Percentiles rank a stretch among this genome's conserved stretches.
Conservation (phyloP, 176 grass and related monocot species). For the Panicum miliaceum region DNA sequence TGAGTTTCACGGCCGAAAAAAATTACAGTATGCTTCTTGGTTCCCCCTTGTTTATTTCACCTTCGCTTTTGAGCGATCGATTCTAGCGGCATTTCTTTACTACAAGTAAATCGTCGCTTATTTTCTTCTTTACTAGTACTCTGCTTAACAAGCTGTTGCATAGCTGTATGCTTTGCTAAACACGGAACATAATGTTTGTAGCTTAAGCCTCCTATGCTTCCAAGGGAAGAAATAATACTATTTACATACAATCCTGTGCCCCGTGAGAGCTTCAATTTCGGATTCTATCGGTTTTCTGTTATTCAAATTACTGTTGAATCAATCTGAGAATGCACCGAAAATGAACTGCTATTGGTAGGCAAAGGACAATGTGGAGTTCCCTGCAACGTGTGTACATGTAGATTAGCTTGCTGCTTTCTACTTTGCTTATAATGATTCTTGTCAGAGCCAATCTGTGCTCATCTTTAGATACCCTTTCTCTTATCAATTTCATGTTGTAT, state of each 20-base stretch:
- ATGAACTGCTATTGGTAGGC: background rate
- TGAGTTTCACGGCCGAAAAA: background rate
- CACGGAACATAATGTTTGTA: background rate
- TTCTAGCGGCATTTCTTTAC: background rate
- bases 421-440: background rate
- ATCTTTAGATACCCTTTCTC: constrained; percentile 1
- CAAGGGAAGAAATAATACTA: background rate
- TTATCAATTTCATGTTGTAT: background rate
- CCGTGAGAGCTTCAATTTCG: background rate
- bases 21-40: background rate
- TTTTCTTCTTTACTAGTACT: constrained; percentile 2
- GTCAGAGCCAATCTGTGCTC: background rate
- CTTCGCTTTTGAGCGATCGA: background rate
- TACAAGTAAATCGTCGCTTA: background rate
- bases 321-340: constrained; percentile 16
- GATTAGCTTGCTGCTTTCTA: background rate
- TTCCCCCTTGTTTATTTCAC: constrained; percentile 6
- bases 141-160: background rate
- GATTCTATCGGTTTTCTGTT: background rate
- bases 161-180: constrained; percentile 12
- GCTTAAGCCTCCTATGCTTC: background rate
- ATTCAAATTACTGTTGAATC: background rate
- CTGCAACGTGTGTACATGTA: background rate
- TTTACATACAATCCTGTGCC: constrained; percentile 1
- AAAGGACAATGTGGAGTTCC: background rate